phyloP scores from a whole-genome alignment of 1,139 yeast genomes.

The Debaryomyces subglobosus region DNA sequence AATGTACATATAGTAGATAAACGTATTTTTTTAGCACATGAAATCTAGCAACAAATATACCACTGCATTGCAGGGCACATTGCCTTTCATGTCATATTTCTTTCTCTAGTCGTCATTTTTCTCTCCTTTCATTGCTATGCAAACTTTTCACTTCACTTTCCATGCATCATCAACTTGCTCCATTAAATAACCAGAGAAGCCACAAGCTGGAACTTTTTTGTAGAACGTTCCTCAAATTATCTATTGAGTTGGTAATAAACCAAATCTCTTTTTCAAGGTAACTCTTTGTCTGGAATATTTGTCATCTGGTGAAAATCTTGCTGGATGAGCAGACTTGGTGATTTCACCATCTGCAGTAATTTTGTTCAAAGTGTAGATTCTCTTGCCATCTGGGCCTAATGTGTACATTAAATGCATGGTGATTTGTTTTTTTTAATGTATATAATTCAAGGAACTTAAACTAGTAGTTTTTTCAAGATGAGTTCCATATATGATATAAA shows the following conservation, averaged over 20 bases:
- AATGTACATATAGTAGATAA: slow-evolving; percentile 6
- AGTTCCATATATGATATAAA: slow-evolving; percentile 5
- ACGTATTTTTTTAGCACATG: background rate
- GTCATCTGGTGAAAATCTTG: slow-evolving; percentile 99
- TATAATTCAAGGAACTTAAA: background rate
- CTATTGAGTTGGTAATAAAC: slow-evolving; percentile 85
- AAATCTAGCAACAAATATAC: background rate
- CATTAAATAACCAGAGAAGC: background rate
- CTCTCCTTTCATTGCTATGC: background rate
- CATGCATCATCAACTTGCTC: background rate
- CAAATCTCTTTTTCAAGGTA: slow-evolving; percentile 92
- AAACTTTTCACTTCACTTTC: background rate
- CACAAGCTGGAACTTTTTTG: background rate
- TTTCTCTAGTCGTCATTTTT: background rate
- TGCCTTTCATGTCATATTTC: background rate
- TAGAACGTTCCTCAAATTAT: background rate
- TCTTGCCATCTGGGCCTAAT: slow-evolving; percentile 89
- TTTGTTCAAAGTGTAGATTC: slow-evolving; percentile 91
- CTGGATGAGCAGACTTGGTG: slow-evolving; percentile 99
- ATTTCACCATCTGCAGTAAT: slow-evolving; percentile 82
- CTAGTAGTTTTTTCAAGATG: slow-evolving; percentile 10
- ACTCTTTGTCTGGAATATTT: slow-evolving; percentile 99
- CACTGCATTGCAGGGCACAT: too few relatives aligned
- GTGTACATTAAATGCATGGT: slow-evolving; percentile 99
- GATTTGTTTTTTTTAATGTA: slow-evolving; percentile 10